Percentiles rank a stretch among this genome's conserved stretches.
phyloP scores from a whole-genome alignment of 148 eudicot species.

The Beta vulgaris region DNA sequence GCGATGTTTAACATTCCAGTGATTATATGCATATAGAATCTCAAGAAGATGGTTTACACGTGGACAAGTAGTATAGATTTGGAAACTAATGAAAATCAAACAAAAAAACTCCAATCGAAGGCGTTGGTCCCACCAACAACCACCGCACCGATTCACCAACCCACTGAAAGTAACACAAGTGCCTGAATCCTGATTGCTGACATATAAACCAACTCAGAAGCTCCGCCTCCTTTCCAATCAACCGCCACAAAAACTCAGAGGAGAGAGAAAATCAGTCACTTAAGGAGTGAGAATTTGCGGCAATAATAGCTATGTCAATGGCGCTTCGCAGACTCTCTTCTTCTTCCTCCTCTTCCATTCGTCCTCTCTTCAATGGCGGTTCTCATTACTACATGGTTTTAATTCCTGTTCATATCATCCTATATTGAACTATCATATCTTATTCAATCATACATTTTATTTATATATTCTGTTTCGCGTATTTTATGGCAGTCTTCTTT shows the following conservation, averaged over 20 bases:
- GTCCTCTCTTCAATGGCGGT: conserved; percentile 54
- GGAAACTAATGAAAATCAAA: no score
- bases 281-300: not conserved
- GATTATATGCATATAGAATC: no score
- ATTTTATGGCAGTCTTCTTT: conserved; percentile 51
- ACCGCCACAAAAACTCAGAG: conserved; percentile 13
- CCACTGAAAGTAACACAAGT: conserved; percentile 20
- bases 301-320: conserved; percentile 82
- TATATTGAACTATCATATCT: not conserved
- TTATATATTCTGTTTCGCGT: not conserved
- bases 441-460: not conserved
- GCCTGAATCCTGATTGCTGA: conserved; percentile 5
- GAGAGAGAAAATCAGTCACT: not conserved
- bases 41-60: no score
- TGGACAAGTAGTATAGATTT: no score
- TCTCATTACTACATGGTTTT: conserved; percentile 62
- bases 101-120: not conserved
- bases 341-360: conserved; percentile 37
- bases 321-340: conserved; percentile 83
- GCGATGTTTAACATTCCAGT: no score
- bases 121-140: conserved; percentile 6
- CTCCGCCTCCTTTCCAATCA: not conserved
- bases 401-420: not conserved
- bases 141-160: conserved; percentile 36
- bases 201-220: not conserved